Conservation (phyloP, 2,329 filamentous ascomycete genomes). For the Cladophialophora immunda region DNA sequence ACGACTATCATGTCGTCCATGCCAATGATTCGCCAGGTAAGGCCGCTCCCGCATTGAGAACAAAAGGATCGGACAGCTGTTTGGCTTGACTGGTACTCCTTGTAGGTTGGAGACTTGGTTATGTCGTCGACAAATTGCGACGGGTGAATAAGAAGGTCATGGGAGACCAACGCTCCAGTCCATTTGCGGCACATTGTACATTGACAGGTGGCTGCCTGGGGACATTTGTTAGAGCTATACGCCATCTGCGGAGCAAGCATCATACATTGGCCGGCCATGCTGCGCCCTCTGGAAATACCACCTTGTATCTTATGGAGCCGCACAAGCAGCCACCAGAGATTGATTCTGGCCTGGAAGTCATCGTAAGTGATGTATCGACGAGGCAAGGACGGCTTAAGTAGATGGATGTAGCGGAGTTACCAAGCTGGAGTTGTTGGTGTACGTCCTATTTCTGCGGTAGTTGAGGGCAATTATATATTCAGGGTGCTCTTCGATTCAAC, state of each 20-base stretch:
- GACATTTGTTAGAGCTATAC: background rate
- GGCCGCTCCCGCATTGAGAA: conserved; percentile 33
- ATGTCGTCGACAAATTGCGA: conserved; percentile 33
- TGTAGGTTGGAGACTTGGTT: conserved; percentile 28
- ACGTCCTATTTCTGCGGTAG: background rate
- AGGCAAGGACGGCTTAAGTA: background rate
- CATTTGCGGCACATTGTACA: conserved; percentile 36
- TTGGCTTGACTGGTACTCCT: conserved; percentile 30
- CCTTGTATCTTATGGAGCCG: conserved; percentile 33
- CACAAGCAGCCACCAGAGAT: conserved; percentile 33
- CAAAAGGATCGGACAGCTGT: conserved; percentile 29
- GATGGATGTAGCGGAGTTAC: background rate
- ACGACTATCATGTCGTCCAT: conserved; percentile 31
- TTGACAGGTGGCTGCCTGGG: conserved; percentile 31
- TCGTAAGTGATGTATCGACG: conserved; percentile 1
- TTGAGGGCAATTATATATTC: background rate
- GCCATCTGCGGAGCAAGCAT: background rate
- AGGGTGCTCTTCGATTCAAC: background rate
- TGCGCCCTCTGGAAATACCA: conserved; percentile 21
- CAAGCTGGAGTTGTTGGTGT: background rate
- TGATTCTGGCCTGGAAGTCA: conserved; percentile 24
- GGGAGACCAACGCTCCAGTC: conserved; percentile 29
- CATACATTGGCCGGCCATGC: conserved; percentile 33
- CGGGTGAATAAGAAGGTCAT: conserved; percentile 29
- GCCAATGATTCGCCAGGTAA: conserved; percentile 30